phyloP scores from a whole-genome alignment of 179 eudicot genomes.

The Beta macrorhiza region DNA sequence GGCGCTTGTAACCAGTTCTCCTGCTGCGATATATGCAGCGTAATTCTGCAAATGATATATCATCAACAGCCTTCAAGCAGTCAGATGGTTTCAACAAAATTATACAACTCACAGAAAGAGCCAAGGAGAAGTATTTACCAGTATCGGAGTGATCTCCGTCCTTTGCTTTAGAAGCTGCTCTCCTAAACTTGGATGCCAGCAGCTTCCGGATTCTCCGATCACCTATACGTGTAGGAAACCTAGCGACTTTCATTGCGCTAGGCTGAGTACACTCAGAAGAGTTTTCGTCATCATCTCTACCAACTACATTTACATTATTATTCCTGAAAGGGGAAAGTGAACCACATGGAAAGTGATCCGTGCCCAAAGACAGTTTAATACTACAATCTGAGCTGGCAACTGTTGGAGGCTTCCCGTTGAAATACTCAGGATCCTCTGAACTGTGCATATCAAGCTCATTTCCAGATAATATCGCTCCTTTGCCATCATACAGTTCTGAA shows the following conservation, averaged over 20 bases:
- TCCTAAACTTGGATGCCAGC: conserved; percentile 61
- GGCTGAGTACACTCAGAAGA: conserved; percentile 61
- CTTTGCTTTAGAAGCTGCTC: conserved; percentile 45
- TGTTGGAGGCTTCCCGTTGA: conserved; percentile 42
- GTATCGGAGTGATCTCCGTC: conserved; percentile 41
- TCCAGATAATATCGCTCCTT: conserved; percentile 31
- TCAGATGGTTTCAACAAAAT: background rate
- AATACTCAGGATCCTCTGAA: conserved; percentile 35
- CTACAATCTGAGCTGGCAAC: conserved; percentile 45
- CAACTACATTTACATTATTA: conserved; percentile 62
- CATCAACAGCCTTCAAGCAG: background rate
- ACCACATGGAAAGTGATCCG: conserved; percentile 38
- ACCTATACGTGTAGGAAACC: conserved; percentile 49
- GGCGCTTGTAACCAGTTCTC: conserved; percentile 47
- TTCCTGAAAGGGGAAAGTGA: conserved; percentile 43
- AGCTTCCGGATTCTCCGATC: conserved; percentile 61
- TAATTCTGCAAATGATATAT: conserved; percentile 34
- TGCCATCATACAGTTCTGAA: conserved; percentile 33
- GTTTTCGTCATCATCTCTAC: conserved; percentile 95
- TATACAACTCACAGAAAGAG: background rate
- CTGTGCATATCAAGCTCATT: conserved; percentile 34
- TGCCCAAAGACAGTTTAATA: conserved; percentile 41
- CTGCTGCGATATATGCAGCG: conserved; percentile 43
- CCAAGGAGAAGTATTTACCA: conserved; percentile 30
- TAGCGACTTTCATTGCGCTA: conserved; percentile 49